Evolutionary conservation across 2,329 filamentous ascomycete genomes (phyloP).

Genomic region (Epichloe brachyelytri): DNA sequence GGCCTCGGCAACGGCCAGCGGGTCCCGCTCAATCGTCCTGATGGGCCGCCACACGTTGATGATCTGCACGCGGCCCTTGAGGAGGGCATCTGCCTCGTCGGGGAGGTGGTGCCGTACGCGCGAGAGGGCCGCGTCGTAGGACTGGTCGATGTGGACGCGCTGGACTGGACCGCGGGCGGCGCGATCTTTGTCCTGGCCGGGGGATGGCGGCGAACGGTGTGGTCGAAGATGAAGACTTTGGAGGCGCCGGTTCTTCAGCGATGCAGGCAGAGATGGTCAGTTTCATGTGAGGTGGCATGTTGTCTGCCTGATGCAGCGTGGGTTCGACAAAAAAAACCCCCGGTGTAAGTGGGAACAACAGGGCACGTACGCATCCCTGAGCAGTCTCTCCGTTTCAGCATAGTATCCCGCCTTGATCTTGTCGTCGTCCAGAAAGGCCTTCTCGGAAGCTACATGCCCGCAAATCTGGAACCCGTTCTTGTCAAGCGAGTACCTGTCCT

Average conservation of each 20-base stretch:
- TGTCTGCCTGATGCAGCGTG: too few relatives aligned
- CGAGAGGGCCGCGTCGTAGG: slow-evolving; percentile 30
- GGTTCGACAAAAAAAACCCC: too few relatives aligned
- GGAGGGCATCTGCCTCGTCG: slow-evolving; percentile 28
- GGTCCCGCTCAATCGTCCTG: slow-evolving; percentile 34
- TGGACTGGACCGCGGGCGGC: slow-evolving; percentile 26
- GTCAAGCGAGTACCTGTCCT: slow-evolving; percentile 25
- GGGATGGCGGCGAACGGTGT: slow-evolving; percentile 35
- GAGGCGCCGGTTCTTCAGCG: slow-evolving; percentile 37
- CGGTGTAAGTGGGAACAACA: not conserved
- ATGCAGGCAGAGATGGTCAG: too few relatives aligned
- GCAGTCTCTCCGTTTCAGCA: slow-evolving; percentile 53
- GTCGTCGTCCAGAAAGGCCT: slow-evolving; percentile 38
- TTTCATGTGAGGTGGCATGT: too few relatives aligned
- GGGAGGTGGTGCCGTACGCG: slow-evolving; percentile 29
- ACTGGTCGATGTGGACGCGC: slow-evolving; percentile 46
- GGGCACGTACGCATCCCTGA: slow-evolving; percentile 41
- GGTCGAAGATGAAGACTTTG: slow-evolving; percentile 48
- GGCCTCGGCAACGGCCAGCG: slow-evolving; percentile 40
- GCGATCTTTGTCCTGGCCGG: slow-evolving; percentile 31
- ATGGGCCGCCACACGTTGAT: slow-evolving; percentile 43
- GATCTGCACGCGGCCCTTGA: slow-evolving; percentile 34
- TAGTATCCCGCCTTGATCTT: slow-evolving; percentile 55
- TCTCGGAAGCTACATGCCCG: slow-evolving; percentile 18
- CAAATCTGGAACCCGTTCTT: slow-evolving; percentile 25